Conservation (phyloP, 495 filamentous ascomycete genomes). For the Letharia columbiana region DNA sequence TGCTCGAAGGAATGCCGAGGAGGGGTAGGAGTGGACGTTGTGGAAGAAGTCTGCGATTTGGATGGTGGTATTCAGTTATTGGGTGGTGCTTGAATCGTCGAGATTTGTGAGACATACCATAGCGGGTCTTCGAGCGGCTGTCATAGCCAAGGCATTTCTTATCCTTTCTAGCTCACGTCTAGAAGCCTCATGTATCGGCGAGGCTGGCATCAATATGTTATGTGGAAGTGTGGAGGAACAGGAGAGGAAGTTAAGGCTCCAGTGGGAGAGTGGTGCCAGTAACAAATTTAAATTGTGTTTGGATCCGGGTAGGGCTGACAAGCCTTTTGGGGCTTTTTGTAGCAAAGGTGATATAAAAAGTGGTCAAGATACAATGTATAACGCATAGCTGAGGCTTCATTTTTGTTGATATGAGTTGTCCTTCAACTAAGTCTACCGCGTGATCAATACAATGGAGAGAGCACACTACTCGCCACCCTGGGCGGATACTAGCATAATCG, state of each 20-base stretch:
- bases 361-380: not conserved
- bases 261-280: not conserved
- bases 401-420: not conserved
- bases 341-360: not conserved
- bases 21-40: constrained; percentile 57
- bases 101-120: constrained; percentile 12
- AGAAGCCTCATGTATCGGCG: not conserved
- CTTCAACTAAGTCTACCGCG: not conserved
- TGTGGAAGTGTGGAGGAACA: not conserved
- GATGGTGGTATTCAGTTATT: not conserved
- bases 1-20: constrained; percentile 64
- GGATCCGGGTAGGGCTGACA: constrained; percentile 6
- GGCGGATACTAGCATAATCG: constrained; percentile 90
- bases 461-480: constrained; percentile 87
- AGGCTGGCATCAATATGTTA: constrained; percentile 1
- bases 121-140: not conserved
- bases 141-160: constrained; percentile 4
- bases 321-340: not conserved
- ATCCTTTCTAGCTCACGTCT: not conserved
- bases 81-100: not conserved
- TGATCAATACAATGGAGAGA: constrained; percentile 26
- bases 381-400: not conserved
- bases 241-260: not conserved
- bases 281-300: not conserved
- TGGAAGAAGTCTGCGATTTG: constrained; percentile 49